phyloP scores from a whole-genome alignment of 208 protist species.

The Acanthamoeba royreba region DNA sequence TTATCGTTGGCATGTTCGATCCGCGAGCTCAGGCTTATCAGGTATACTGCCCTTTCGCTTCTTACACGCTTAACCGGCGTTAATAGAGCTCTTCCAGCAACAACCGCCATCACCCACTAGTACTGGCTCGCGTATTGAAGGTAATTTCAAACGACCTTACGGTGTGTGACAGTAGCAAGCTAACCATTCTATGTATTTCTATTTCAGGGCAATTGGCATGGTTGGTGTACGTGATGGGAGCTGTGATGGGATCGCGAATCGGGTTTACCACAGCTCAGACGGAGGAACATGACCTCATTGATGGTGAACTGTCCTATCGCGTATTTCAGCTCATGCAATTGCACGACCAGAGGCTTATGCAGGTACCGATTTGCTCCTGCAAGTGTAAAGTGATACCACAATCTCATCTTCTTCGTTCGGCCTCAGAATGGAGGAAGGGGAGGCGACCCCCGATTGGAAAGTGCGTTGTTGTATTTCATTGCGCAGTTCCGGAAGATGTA shows the following conservation, averaged over 20 bases:
- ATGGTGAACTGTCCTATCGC: slow-evolving; percentile 64
- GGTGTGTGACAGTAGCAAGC: neutral
- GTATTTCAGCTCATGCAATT: slow-evolving; percentile 69
- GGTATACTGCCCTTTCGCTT: neutral
- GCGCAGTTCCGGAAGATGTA: slow-evolving; percentile 72
- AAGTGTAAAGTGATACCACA: neutral
- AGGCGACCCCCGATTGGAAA: slow-evolving; percentile 51
- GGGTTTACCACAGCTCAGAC: slow-evolving; percentile 3
- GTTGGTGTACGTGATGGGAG: slow-evolving; percentile 75
- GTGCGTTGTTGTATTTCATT: slow-evolving; percentile 71
- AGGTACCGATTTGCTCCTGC: neutral
- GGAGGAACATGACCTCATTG: slow-evolving; percentile 67
- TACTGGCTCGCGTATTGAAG: too few relatives aligned
- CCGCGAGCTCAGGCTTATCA: slow-evolving; percentile 38
- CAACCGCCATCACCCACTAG: too few relatives aligned
- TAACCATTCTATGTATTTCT: neutral
- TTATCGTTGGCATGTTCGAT: slow-evolving; percentile 58
- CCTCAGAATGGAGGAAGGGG: neutral
- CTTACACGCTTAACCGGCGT: too few relatives aligned
- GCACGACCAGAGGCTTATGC: slow-evolving; percentile 6
- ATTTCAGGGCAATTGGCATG: slow-evolving; percentile 61
- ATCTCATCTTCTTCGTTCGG: too few relatives aligned
- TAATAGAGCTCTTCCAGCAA: too few relatives aligned
- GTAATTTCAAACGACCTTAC: too few relatives aligned
- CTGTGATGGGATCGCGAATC: slow-evolving; percentile 63